A percentile compares a stretch with the other conserved stretches of the same genome.
These are phyloP conservation scores for Corymbia maculata DNA, from an alignment of 345 rosid species.

Conservation along the genomic window DNA sequence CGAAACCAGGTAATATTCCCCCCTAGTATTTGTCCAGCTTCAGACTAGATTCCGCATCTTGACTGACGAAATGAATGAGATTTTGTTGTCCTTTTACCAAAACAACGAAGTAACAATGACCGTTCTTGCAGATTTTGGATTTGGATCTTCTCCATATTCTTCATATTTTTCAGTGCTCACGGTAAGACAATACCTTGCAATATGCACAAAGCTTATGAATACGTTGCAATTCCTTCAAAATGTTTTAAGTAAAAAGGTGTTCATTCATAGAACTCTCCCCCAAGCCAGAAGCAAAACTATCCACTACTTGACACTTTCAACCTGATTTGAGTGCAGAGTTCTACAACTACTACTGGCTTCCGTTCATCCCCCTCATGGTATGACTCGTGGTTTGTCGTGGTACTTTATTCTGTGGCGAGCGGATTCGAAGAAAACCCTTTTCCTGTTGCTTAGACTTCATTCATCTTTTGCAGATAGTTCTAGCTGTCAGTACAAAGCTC, in stretches of 20 bases:
- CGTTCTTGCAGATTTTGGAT: constrained; percentile 14
- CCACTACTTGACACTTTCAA: neutral
- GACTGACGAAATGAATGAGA: neutral
- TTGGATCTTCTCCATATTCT: constrained; percentile 11
- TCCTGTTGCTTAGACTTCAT: neutral
- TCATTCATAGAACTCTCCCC: neutral
- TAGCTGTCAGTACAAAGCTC: constrained; percentile 7
- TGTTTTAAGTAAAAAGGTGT: neutral
- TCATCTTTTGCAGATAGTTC: constrained; percentile 1
- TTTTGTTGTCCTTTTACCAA: neutral
- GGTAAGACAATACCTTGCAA: neutral
- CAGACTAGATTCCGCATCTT: neutral
- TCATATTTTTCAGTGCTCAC: constrained; percentile 13
- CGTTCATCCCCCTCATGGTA: constrained; percentile 16
- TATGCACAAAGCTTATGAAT: neutral
- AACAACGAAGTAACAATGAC: neutral
- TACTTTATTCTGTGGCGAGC: neutral
- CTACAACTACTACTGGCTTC: constrained; percentile 14
- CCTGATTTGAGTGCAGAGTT: constrained; percentile 7
- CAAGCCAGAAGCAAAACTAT: neutral
- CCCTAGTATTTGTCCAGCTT: neutral
- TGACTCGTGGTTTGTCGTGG: neutral
- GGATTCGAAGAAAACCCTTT: neutral
- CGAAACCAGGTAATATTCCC: constrained; percentile 4
- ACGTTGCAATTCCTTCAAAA: neutral